phyloP scores from a whole-genome alignment of 495 filamentous ascomycete genomes.

The Geopyxis carbonaria region DNA sequence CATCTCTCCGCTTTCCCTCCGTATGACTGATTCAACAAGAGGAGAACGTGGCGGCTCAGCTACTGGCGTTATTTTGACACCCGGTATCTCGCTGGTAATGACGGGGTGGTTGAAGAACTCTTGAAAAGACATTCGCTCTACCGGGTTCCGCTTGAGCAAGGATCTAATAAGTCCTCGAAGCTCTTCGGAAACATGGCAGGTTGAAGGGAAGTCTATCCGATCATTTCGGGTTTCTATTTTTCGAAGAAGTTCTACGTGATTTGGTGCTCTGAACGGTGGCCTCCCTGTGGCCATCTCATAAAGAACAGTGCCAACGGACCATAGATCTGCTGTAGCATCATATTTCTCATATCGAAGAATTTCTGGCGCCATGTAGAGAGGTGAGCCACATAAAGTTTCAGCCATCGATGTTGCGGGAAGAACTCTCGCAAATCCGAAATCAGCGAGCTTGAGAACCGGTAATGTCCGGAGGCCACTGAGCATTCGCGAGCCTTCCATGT shows the following conservation, averaged over 20 bases:
- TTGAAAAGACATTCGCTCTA: conserved; percentile 66
- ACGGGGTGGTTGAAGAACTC: conserved; percentile 62
- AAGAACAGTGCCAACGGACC: conserved; percentile 90
- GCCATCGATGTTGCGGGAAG: conserved; percentile 77
- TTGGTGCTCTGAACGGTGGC: conserved; percentile 78
- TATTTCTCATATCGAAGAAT: conserved; percentile 96
- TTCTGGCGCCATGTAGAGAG: conserved; percentile 96
- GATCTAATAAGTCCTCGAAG: conserved; percentile 67
- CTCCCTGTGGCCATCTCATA: conserved; percentile 87
- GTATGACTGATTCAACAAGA: neutral
- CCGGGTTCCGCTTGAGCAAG: conserved; percentile 68
- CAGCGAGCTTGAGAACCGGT: conserved; percentile 90
- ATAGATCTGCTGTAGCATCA: conserved; percentile 88
- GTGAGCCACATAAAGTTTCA: conserved; percentile 94
- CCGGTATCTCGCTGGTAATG: conserved; percentile 65
- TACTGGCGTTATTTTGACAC: conserved; percentile 41
- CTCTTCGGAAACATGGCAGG: conserved; percentile 49
- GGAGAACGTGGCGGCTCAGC: neutral
- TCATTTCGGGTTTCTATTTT: conserved; percentile 81
- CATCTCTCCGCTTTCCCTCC: neutral
- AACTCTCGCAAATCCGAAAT: conserved; percentile 91
- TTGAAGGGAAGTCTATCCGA: conserved; percentile 61
- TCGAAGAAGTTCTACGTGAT: conserved; percentile 83
- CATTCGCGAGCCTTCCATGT: conserved; percentile 17
- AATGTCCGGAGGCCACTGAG: conserved; percentile 65